A percentile compares a stretch with the other conserved stretches of the same genome.
Conservation (phyloP, 495 filamentous ascomycete species). For the Corynascus novoguineensis region DNA sequence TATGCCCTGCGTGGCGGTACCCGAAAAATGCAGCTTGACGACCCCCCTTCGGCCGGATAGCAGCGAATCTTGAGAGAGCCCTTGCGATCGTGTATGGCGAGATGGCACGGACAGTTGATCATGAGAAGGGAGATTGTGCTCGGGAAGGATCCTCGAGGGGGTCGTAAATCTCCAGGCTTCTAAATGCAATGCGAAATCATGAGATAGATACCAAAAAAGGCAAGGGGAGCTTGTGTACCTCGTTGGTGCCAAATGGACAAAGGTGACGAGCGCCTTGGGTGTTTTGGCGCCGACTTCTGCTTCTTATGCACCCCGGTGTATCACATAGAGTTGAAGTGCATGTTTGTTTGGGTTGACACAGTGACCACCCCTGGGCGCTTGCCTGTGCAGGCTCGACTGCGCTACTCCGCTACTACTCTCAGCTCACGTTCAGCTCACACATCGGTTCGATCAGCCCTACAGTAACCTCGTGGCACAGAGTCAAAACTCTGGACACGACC, state of each 20-base stretch:
- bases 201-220: slow-evolving; percentile 25
- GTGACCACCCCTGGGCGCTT: slow-evolving; percentile 20
- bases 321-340: slow-evolving; percentile 18
- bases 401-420: too few species aligned
- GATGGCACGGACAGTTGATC: slow-evolving; percentile 12
- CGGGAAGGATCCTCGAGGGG: slow-evolving; percentile 12
- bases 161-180: slow-evolving; percentile 8
- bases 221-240: neutral
- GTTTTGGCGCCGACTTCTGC: slow-evolving; percentile 8
- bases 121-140: slow-evolving; percentile 10
- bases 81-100: neutral
- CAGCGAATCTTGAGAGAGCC: neutral
- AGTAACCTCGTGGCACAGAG: neutral
- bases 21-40: neutral
- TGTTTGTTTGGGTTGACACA: slow-evolving; percentile 11
- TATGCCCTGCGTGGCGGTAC: neutral
- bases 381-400: slow-evolving; percentile 5
- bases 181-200: slow-evolving; percentile 15
- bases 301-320: slow-evolving; percentile 2
- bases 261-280: neutral
- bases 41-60: neutral
- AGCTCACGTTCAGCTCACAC: neutral
- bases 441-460: neutral
- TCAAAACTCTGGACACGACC: neutral
- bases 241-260: neutral